Evolutionary conservation across 176 grass and related monocot genomes (phyloP).

Genomic region (Dendrocalamus sinicus): DNA sequence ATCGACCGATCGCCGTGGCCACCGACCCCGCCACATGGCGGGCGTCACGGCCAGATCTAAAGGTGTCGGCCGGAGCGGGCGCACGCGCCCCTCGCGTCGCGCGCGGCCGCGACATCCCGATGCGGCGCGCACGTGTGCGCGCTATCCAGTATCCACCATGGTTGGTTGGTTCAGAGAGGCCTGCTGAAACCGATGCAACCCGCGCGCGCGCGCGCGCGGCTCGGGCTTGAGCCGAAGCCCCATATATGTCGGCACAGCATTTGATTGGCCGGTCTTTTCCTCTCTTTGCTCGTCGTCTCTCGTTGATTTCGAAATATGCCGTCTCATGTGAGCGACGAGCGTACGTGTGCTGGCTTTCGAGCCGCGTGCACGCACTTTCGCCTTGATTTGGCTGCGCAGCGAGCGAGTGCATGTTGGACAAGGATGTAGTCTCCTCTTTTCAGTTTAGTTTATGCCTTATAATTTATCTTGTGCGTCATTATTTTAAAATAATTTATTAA

Average conservation of each 20-base stretch:
- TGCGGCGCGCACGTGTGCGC: not conserved
- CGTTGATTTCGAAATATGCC: conserved; percentile 12
- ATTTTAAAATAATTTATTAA: too few relatives aligned
- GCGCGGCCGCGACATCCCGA: not conserved
- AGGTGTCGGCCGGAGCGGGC: conserved; percentile 25
- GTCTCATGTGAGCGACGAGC: not conserved
- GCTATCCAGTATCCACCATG: not conserved
- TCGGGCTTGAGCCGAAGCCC: not conserved
- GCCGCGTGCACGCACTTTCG: not conserved
- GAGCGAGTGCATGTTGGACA: too few relatives aligned
- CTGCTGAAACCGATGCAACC: not conserved
- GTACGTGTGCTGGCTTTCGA: not conserved
- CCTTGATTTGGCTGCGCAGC: not conserved
- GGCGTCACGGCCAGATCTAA: not conserved
- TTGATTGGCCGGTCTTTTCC: not conserved
- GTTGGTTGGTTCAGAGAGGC: not conserved
- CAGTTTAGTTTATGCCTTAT: too few relatives aligned
- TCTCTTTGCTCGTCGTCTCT: too few relatives aligned
- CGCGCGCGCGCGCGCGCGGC: not conserved
- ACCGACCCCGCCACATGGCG: conserved; percentile 45
- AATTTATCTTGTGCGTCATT: too few relatives aligned
- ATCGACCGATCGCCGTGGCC: conserved; percentile 14
- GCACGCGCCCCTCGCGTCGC: not conserved
- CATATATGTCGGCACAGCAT: conserved; percentile 40
- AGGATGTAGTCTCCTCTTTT: too few relatives aligned